A percentile compares a stretch with the other conserved stretches of the same genome.
Conservation (phyloP, 225 moss, liverwort and hornwort genomes). For the Sphagnum contortum region DNA sequence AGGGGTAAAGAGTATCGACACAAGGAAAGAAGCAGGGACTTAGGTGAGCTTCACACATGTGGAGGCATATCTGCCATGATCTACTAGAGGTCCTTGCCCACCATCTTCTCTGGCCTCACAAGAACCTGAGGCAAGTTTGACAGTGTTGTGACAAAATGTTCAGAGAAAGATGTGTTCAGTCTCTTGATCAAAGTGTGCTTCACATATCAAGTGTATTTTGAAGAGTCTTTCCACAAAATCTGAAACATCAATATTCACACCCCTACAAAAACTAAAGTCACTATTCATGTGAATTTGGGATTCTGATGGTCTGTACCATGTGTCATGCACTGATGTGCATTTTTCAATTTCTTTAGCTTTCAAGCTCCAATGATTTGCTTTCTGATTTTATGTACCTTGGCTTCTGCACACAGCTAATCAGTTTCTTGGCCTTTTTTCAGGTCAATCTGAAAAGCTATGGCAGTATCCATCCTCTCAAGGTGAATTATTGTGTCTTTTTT, state of each 20-base stretch:
- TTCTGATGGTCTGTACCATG: not conserved
- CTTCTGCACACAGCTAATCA: not conserved
- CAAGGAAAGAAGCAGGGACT: conserved; percentile 86
- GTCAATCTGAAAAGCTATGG: conserved; percentile 66
- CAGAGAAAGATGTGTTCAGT: not conserved
- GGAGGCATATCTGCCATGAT: not conserved
- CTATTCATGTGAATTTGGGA: conserved; percentile 22
- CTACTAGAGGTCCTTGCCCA: conserved; percentile 24
- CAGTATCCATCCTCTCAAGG: conserved; percentile 64
- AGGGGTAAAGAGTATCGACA: conserved; percentile 81
- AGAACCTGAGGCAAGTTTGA: not conserved
- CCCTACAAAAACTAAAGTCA: conserved; percentile 22
- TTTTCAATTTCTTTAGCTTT: too few relatives aligned
- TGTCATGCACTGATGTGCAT: too few relatives aligned
- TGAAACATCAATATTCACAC: not conserved
- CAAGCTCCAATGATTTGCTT: too few relatives aligned
- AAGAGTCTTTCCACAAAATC: not conserved
- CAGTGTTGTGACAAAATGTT: not conserved
- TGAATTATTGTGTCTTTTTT: conserved; percentile 7
- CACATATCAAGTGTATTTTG: conserved; percentile 9
- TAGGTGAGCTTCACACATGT: conserved; percentile 36
- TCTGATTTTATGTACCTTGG: not conserved
- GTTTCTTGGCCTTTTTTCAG: conserved; percentile 16
- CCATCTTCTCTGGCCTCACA: conserved; percentile 15
- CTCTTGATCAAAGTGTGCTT: not conserved